Evolutionary conservation across 345 rosid genomes (phyloP).

Genomic region (Eucalyptus pauciflora): DNA sequence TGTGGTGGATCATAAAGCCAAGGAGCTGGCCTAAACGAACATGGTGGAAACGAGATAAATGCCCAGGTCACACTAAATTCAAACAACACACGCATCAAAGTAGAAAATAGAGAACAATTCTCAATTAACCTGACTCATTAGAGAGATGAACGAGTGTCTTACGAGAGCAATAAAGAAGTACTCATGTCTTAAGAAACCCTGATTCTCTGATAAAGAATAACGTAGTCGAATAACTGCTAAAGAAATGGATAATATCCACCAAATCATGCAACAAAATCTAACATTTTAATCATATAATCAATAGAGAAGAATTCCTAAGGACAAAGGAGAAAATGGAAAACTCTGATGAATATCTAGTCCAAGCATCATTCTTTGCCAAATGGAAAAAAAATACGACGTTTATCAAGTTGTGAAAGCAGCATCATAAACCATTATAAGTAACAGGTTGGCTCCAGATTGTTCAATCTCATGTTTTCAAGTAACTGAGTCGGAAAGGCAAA

Average conservation of each 20-base stretch:
- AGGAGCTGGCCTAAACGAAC: neutral
- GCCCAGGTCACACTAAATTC: neutral
- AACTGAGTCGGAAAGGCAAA: neutral
- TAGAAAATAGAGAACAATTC: neutral
- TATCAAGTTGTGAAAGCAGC: neutral
- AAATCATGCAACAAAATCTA: neutral
- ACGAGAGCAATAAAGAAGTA: neutral
- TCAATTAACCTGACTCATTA: neutral
- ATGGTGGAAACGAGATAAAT: neutral
- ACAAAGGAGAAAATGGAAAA: neutral
- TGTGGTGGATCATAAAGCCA: neutral
- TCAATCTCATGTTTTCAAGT: neutral
- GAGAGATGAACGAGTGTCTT: neutral
- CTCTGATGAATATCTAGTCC: neutral
- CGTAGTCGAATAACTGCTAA: neutral
- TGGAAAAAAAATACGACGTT: neutral
- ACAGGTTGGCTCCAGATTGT: neutral
- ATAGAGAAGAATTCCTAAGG: neutral
- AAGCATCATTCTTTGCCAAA: neutral
- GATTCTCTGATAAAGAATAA: neutral
- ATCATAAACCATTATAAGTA: neutral
- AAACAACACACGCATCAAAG: neutral
- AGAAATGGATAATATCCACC: neutral
- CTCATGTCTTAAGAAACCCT: neutral
- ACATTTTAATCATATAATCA: neutral